These are phyloP conservation scores for Sicyos baderoa DNA, from an alignment of 306 rosid genomes.

Conservation along the genomic window DNA sequence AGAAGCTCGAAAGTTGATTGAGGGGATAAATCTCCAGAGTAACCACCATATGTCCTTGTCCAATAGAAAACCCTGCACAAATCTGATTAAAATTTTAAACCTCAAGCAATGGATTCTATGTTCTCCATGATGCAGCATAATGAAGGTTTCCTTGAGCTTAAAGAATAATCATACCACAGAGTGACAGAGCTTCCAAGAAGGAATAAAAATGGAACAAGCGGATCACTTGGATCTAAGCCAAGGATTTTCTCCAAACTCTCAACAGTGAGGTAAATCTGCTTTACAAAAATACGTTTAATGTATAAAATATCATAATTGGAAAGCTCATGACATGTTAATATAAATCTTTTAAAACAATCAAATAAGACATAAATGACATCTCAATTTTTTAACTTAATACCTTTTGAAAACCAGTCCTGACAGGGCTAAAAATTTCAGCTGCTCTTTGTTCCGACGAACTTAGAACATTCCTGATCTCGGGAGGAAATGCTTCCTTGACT, in stretches of 20 bases:
- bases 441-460: constrained; percentile 56
- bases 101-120: constrained; percentile 25
- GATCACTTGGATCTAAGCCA: constrained; percentile 91
- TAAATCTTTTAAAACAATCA: background rate
- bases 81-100: constrained; percentile 59
- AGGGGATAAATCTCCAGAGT: constrained; percentile 83
- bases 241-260: constrained; percentile 68
- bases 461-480: constrained; percentile 50
- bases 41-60: constrained; percentile 73
- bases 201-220: constrained; percentile 65
- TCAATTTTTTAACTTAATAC: constrained; percentile 24
- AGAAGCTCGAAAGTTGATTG: constrained; percentile 60
- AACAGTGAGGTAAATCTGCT: constrained; percentile 49
- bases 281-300: constrained; percentile 2
- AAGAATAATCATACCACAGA: constrained; percentile 61
- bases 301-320: background rate
- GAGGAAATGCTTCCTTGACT: constrained; percentile 66
- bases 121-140: constrained; percentile 19
- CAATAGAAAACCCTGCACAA: constrained; percentile 81
- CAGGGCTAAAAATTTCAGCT: constrained; percentile 51
- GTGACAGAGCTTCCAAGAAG: constrained; percentile 67
- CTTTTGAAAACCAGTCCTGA: constrained; percentile 50
- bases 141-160: constrained; percentile 19
- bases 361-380: background rate
- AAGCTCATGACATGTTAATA: background rate